Base-by-base conservation (phyloP, 2,329 filamentous ascomycete genomes). In the Alternaria postmessia region DNA sequence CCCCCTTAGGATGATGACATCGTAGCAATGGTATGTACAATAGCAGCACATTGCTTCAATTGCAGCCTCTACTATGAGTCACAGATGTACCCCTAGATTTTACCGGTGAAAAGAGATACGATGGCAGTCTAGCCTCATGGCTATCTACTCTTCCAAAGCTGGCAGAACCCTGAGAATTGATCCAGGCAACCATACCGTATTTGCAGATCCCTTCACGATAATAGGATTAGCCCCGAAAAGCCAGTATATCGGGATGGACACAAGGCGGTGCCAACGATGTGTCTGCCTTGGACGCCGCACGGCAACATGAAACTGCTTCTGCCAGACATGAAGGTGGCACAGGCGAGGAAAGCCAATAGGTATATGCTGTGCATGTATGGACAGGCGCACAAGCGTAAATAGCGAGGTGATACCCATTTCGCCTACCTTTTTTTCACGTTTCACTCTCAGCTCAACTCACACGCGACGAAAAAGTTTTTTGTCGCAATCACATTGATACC, bases 141-240 rank as follows among this genome's bases (percentile, higher is more conserved):
- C 14, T 8, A 34, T 12, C 30, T 34, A 16, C 22, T 14, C 20
- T 18, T 20, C 30, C 18, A 22, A 36, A 48, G 20, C 18, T 20
- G 30, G 46, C 30, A 48, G 20, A 18, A 14, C 46, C 32, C 30
- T 48, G 30, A 18, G 8, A 36, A 16, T 11, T 34, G 14, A 12
- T 30, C 46, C 46, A 48, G 46, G 46, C 46, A 48, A 48, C 46
- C 30, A 48, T 18, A 22, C 30, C 30, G 30, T 48, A 48, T 48
- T 30, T 18, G 46, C 22, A 48, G 46, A 48, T 36, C 46, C 30
- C 30, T 48, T 36, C 22, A 48, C 30, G 12, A 8, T 18, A 36
- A 30, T 14, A 36, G 46, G 30, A 34, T 34, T 24, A 34, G 14
- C 46, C 30, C 18, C 46, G 22, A 22, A 6, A 22, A 4, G 9